Conservation (phyloP, 1,139 yeast genomes). For the Saccharomycopsis hybrid region DNA sequence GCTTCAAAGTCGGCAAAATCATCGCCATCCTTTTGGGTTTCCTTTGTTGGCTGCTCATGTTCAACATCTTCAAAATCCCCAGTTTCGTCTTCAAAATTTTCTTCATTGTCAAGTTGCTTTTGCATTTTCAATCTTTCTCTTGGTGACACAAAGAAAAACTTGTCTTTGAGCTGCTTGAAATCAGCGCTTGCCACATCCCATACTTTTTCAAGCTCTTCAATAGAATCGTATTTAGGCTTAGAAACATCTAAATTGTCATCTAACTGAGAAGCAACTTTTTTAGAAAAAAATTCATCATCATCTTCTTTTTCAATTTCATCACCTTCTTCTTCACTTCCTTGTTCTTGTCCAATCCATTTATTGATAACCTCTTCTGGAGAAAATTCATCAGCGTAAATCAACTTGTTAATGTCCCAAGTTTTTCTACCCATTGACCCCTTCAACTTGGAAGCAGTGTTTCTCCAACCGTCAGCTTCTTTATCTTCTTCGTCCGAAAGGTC, state of each 20-base stretch:
- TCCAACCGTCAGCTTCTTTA: constrained; percentile 35
- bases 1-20: constrained; percentile 55
- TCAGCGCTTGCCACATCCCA: constrained; percentile 23
- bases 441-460: constrained; percentile 41
- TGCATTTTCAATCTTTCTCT: constrained; percentile 32
- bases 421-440: constrained; percentile 40
- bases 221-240: constrained; percentile 25
- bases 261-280: constrained; percentile 34
- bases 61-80: constrained; percentile 83
- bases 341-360: constrained; percentile 64
- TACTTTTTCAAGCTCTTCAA: constrained; percentile 29
- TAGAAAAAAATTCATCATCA: constrained; percentile 61
- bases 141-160: constrained; percentile 57
- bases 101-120: constrained; percentile 20
- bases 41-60: constrained; percentile 34
- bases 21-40: constrained; percentile 33
- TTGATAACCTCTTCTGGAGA: constrained; percentile 68
- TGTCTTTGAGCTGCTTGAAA: constrained; percentile 47
- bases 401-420: constrained; percentile 70
- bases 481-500: constrained; percentile 43
- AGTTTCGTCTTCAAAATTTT: constrained; percentile 35
- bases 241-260: constrained; percentile 21
- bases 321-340: constrained; percentile 35
- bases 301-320: constrained; percentile 38
- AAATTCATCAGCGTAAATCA: constrained; percentile 71